Conservation (phyloP, 306 rosid genomes). For the Vicia sativa region DNA sequence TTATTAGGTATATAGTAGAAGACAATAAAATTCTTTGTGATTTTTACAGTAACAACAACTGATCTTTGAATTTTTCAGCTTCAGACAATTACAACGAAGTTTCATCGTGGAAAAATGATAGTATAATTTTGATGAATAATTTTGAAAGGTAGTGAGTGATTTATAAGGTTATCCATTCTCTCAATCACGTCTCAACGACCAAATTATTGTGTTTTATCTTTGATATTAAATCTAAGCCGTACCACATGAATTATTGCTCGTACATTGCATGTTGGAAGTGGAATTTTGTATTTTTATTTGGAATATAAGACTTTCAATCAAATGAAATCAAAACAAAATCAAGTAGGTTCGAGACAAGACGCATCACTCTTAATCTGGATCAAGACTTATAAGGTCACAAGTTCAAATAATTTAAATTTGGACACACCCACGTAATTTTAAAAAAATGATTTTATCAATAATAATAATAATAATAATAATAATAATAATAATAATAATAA, state of each 20-base stretch:
- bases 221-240: constrained; percentile 15
- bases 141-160: constrained; percentile 16
- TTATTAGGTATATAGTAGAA: constrained; percentile 19
- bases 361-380: too few species aligned
- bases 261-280: constrained; percentile 21
- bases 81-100: constrained; percentile 8
- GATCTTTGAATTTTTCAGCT: constrained; percentile 36
- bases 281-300: background rate
- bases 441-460: too few species aligned
- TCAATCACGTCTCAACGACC: constrained; percentile 20
- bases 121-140: background rate
- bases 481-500: too few species aligned
- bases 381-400: too few species aligned
- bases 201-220: constrained; percentile 21
- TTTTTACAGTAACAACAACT: background rate
- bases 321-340: too few species aligned
- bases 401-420: too few species aligned
- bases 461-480: too few species aligned
- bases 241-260: constrained; percentile 17
- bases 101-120: background rate
- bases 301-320: background rate
- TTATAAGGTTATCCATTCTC: constrained; percentile 29
- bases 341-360: too few species aligned
- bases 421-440: too few species aligned
- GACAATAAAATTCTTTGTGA: constrained; percentile 34